Evolutionary conservation across 73 alveolate genomes (phyloP).

Genomic region (Paramecium sexaurelia): DNA sequence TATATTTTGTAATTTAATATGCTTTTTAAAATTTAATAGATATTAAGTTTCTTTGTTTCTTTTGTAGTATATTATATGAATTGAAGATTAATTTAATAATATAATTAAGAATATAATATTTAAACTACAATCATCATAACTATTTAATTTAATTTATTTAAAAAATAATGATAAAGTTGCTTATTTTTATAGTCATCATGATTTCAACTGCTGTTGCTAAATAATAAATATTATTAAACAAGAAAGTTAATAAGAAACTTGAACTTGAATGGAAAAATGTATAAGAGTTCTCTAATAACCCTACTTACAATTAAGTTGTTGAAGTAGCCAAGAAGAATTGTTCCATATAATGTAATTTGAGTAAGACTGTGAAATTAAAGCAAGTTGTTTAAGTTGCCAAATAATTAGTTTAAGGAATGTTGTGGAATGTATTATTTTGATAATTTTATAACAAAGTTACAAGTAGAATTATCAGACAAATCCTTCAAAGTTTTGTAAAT

Average conservation of each 20-base stretch:
- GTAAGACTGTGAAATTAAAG: not conserved
- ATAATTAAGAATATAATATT: too few relatives aligned
- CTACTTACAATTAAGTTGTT: not conserved
- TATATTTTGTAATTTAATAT: too few relatives aligned
- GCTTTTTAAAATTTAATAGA: too few relatives aligned
- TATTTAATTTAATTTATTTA: not conserved
- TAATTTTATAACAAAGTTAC: not conserved
- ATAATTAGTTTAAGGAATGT: constrained; percentile 2
- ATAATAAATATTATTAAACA: not conserved
- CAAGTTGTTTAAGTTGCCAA: not conserved
- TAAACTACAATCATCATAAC: not conserved
- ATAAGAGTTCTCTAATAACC: not conserved
- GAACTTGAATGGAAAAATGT: not conserved
- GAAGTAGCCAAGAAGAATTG: not conserved
- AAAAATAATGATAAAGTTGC: not conserved
- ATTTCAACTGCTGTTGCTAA: not conserved
- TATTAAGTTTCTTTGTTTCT: too few relatives aligned
- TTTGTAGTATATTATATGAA: too few relatives aligned
- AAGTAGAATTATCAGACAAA: not conserved
- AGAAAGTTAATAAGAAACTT: not conserved
- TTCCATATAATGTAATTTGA: not conserved
- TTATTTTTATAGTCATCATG: not conserved
- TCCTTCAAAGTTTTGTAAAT: not conserved
- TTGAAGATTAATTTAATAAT: too few relatives aligned
- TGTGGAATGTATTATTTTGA: not conserved